Base-by-base conservation (phyloP, 345 rosid species). In the Populus euphratica region DNA sequence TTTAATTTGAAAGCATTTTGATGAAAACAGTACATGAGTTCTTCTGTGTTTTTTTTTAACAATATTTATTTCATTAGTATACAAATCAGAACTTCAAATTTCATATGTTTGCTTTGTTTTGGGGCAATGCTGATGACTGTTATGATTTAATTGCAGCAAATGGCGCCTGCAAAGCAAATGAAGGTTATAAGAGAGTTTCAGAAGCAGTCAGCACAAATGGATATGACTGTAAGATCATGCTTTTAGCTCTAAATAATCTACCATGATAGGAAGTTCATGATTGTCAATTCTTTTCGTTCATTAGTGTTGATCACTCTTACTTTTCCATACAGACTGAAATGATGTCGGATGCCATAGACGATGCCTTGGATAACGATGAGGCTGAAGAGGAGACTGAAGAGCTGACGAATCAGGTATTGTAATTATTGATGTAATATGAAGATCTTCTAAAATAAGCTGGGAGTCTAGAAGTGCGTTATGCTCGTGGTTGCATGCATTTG, bases 341-440 rank as follows among this genome's bases (percentile, higher is more conserved):
- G 98, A 92, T 96, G 97, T 92, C 99, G 69, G 97, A 96, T 39
- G 77, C 94, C 65, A 92, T 96, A 79, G 97, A 96, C 75, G 96
- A 89, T 82, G 90, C 92, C 69, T 80, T 96, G 87, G 99, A 96
- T 73, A 36, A 91, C 78, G 99, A 93, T 35, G 98, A 92, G 83
- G 98, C 98, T 59, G 98, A 96, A 85, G 98, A 93, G 41, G 99
- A 96, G 83, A 91, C 91, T 61, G 99, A 95, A 56, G 98, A 95
- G 74, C 86, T 95, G 81, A 95, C 99, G 47, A 92, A 91, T 85
- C 99, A 95, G 89, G 99, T 91, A 77, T 68, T 25, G 25, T 68
- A 38, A 68, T 27, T 36, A 36, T n/a, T 25, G 56, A 50, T 16
- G 63, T 31, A 36, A n/a, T 31, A 59, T 23, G 63, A 8, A 9